Evolutionary conservation across 139 green algal genomes (phyloP).

Genomic region (Chlamydomonas urium): DNA sequence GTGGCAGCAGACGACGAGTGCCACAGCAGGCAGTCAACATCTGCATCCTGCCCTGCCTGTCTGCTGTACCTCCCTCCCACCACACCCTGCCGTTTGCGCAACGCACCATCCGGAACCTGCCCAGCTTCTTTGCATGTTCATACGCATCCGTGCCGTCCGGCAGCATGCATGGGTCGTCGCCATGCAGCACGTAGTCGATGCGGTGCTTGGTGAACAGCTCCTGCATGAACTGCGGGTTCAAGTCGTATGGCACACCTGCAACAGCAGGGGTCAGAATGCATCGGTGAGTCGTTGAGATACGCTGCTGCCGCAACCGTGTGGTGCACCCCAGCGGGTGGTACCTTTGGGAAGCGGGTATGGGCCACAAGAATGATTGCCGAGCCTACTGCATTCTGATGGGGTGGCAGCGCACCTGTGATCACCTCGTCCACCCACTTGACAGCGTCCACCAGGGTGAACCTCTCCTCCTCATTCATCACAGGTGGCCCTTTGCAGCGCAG

Average conservation of each 20-base stretch:
- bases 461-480: slow-evolving; percentile 87
- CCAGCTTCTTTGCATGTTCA: slow-evolving; percentile 85
- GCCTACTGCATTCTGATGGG: no score
- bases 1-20: neutral
- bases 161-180: slow-evolving; percentile 97
- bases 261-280: no score
- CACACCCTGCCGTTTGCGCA: no score
- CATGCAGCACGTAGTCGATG: slow-evolving; percentile 99
- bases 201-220: slow-evolving; percentile 88
- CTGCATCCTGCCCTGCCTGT: no score
- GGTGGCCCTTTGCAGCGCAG: slow-evolving; percentile 85
- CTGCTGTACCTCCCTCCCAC: no score
- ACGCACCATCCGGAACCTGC: slow-evolving; percentile 77
- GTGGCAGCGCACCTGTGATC: slow-evolving; percentile 67
- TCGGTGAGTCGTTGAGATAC: no score
- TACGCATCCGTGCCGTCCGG: slow-evolving; percentile 98
- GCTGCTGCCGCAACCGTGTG: no score
- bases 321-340: no score
- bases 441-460: slow-evolving; percentile 77
- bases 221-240: slow-evolving; percentile 88
- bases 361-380: no score
- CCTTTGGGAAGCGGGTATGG: no score
- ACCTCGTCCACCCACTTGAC: slow-evolving; percentile 99
- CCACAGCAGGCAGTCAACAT: no score
- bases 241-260: slow-evolving; percentile 89